phyloP scores from a whole-genome alignment of 148 eudicot genomes.

The Fagopyrum tataricum region DNA sequence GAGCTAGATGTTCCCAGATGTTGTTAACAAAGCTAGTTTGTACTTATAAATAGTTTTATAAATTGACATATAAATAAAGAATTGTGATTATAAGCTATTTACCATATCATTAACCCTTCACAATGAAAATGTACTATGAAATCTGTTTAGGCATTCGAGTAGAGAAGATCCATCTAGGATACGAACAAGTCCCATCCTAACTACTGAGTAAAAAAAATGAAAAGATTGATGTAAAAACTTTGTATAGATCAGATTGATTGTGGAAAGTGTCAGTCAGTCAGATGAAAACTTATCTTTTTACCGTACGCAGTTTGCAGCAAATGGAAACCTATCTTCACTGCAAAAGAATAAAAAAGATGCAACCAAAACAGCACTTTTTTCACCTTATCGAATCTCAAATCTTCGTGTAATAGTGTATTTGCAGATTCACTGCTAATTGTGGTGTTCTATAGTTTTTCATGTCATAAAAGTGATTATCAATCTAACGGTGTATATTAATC shows the following conservation, averaged over 20 bases:
- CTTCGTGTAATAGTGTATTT: neutral
- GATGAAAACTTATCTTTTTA: neutral
- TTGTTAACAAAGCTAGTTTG: no score
- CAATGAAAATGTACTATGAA: neutral
- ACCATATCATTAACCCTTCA: neutral
- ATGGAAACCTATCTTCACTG: neutral
- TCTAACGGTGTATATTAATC: no score
- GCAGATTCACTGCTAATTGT: conserved; percentile 1
- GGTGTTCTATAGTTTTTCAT: neutral
- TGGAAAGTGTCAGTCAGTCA: neutral
- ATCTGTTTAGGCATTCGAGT: neutral
- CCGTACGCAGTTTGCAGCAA: neutral
- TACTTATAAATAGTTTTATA: no score
- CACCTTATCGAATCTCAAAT: neutral
- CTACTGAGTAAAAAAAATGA: neutral
- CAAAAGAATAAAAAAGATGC: conserved; percentile 4
- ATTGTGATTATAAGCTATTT: no score
- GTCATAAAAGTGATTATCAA: neutral
- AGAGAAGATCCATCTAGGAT: neutral
- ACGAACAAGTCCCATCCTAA: neutral
- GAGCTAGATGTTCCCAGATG: no score
- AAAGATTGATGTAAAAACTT: neutral
- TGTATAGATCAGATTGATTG: no score
- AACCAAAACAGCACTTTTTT: neutral
- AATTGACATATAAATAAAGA: no score